These are phyloP conservation scores for Pseudogymnoascus pannorum DNA, from an alignment of 2,329 filamentous ascomycete species.

Conservation along the genomic window DNA sequence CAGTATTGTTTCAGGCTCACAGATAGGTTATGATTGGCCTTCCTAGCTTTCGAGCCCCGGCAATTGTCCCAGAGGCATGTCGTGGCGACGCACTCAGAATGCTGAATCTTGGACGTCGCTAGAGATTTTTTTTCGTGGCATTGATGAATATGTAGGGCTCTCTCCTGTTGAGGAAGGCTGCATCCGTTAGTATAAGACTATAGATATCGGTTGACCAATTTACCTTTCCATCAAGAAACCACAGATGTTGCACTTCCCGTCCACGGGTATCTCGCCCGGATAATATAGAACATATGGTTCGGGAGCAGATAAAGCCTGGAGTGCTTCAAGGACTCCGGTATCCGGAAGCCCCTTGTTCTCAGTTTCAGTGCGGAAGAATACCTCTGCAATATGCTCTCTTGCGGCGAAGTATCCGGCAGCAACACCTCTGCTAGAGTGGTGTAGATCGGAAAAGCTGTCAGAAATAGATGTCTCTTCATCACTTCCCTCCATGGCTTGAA, in stretches of 20 bases:
- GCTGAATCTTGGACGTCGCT: not conserved
- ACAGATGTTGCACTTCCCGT: not conserved
- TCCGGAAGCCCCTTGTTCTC: not conserved
- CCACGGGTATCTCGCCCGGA: not conserved
- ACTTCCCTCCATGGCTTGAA: slow-evolving; percentile 4
- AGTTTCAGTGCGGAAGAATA: not conserved
- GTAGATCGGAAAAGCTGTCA: not conserved
- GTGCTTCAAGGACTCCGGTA: not conserved
- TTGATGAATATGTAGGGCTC: slow-evolving; percentile 6
- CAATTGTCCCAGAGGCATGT: not conserved
- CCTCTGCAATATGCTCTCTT: slow-evolving; percentile 5
- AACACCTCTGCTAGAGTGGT: not conserved
- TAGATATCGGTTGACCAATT: not conserved
- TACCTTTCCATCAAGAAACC: not conserved
- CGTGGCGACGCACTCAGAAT: slow-evolving; percentile 2
- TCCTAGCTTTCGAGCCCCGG: not conserved
- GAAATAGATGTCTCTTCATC: not conserved
- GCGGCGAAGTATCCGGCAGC: not conserved
- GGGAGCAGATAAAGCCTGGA: not conserved
- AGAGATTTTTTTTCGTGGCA: not conserved
- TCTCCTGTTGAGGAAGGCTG: slow-evolving; percentile 6
- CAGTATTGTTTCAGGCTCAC: not conserved
- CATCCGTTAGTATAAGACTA: not conserved
- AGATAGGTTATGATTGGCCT: not conserved
- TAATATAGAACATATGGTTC: not conserved